Percentiles rank a stretch among this genome's conserved stretches.
These are phyloP conservation scores for Metarhizium guizhouense DNA, from an alignment of 2,329 filamentous ascomycete species.

Conservation along the genomic window DNA sequence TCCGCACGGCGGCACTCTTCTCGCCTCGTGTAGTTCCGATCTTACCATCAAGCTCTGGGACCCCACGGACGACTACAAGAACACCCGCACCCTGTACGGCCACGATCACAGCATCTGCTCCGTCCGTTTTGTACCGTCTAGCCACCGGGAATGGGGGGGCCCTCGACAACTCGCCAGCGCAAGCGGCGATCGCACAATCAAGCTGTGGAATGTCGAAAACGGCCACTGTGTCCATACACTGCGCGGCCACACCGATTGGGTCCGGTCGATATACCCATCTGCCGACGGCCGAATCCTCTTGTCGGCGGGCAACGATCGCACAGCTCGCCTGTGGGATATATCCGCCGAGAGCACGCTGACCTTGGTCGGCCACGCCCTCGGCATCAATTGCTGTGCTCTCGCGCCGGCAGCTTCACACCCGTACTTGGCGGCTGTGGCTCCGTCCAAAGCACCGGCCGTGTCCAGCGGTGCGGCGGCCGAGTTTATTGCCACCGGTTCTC, in stretches of 20 bases:
- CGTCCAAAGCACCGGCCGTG: conserved; percentile 72
- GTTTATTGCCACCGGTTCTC: conserved; percentile 78
- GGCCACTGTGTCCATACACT: conserved; percentile 91
- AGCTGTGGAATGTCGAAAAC: conserved; percentile 88
- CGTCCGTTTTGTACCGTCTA: conserved; percentile 79
- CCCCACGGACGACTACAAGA: conserved; percentile 86
- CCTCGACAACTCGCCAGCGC: conserved; percentile 60
- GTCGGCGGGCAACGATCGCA: conserved; percentile 76
- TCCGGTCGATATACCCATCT: conserved; percentile 78
- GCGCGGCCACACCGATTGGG: conserved; percentile 78
- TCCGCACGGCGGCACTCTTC: conserved; percentile 43
- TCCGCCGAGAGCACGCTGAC: conserved; percentile 69
- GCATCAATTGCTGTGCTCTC: conserved; percentile 76
- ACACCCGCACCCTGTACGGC: conserved; percentile 81
- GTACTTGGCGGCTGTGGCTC: conserved; percentile 66
- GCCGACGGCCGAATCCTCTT: conserved; percentile 76
- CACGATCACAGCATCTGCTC: conserved; percentile 90
- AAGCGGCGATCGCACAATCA: conserved; percentile 73
- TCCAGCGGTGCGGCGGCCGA: conserved; percentile 67
- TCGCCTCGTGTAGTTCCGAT: conserved; percentile 71
- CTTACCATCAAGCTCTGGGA: conserved; percentile 95
- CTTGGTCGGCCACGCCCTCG: conserved; percentile 79
- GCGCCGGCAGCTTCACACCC: conserved; percentile 71
- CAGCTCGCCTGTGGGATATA: conserved; percentile 77
- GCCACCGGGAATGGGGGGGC: conserved; percentile 18